These are phyloP conservation scores for Beauveria rudraprayagi DNA, from an alignment of 2,329 filamentous ascomycete species.

Conservation along the genomic window DNA sequence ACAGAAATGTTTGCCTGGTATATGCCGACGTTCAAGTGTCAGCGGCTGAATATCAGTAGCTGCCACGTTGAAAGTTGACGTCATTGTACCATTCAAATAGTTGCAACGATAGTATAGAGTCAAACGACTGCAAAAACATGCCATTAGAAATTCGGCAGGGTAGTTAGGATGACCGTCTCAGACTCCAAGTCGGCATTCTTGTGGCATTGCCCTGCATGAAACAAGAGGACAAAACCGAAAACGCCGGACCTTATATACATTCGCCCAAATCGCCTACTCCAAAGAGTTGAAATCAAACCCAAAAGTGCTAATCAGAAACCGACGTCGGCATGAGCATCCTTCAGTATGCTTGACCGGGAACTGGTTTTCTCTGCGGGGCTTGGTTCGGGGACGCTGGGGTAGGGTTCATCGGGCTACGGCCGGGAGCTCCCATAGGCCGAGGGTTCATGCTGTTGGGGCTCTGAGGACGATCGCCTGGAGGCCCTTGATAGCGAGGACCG, in stretches of 20 bases:
- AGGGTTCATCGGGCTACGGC: conserved; percentile 39
- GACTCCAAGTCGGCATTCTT: neutral
- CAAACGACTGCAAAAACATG: neutral
- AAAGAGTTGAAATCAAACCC: neutral
- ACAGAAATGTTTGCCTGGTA: conserved; percentile 4
- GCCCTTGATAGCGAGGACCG: conserved; percentile 24
- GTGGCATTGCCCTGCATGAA: neutral
- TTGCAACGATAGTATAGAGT: neutral
- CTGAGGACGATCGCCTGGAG: conserved; percentile 28
- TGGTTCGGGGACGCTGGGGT: conserved; percentile 23
- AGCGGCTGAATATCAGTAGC: conserved; percentile 18
- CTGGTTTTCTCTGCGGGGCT: conserved; percentile 37
- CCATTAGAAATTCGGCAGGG: conserved; percentile 18
- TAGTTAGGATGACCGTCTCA: neutral
- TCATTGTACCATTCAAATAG: neutral
- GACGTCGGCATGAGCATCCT: conserved; percentile 3
- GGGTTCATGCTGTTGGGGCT: conserved; percentile 33
- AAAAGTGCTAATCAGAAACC: conserved; percentile 6
- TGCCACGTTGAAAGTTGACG: conserved; percentile 11
- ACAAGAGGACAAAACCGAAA: conserved; percentile 14
- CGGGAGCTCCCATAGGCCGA: conserved; percentile 34
- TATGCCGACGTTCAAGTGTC: conserved; percentile 14
- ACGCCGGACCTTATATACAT: conserved; percentile 19
- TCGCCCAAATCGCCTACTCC: conserved; percentile 2
- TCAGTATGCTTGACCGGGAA: conserved; percentile 47